Evolutionary conservation across 139 green algal genomes (phyloP).

Genomic region (Diplosphaera chodatii): DNA sequence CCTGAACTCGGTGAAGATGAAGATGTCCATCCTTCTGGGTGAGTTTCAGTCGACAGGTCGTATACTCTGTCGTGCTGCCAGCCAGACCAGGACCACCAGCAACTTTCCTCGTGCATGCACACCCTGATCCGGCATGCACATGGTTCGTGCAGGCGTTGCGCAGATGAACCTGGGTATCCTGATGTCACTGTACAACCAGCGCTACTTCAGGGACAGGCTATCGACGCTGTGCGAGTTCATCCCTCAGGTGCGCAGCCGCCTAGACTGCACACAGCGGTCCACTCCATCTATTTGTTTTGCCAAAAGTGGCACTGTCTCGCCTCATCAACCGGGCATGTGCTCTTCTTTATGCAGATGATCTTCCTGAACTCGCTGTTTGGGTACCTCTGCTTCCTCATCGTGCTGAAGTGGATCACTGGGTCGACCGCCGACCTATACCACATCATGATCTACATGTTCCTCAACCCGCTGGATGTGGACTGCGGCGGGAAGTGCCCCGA

Average conservation of each 20-base stretch:
- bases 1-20: constrained; percentile 99
- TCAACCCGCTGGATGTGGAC: constrained; percentile 55
- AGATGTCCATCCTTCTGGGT: constrained; percentile 95
- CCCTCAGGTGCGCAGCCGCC: constrained; percentile 79
- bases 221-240: constrained; percentile 86
- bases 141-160: constrained; percentile 30
- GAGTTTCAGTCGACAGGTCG: too few relatives aligned
- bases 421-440: constrained; percentile 91
- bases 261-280: too few relatives aligned
- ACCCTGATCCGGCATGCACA: too few relatives aligned
- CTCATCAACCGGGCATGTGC: too few relatives aligned
- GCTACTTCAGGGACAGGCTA: constrained; percentile 77
- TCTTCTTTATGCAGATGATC: constrained; percentile 86
- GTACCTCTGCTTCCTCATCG: constrained; percentile 92
- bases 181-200: constrained; percentile 89
- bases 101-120: too few relatives aligned
- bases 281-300: too few relatives aligned
- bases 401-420: constrained; percentile 89
- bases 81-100: too few relatives aligned
- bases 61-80: too few relatives aligned
- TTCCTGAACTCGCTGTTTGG: constrained; percentile 96
- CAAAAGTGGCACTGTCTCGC: too few relatives aligned
- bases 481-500: constrained; percentile 40
- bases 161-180: constrained; percentile 98
- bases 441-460: constrained; percentile 99